These are phyloP conservation scores for Trifolium pratense DNA, from an alignment of 306 rosid species.

Conservation along the genomic window DNA sequence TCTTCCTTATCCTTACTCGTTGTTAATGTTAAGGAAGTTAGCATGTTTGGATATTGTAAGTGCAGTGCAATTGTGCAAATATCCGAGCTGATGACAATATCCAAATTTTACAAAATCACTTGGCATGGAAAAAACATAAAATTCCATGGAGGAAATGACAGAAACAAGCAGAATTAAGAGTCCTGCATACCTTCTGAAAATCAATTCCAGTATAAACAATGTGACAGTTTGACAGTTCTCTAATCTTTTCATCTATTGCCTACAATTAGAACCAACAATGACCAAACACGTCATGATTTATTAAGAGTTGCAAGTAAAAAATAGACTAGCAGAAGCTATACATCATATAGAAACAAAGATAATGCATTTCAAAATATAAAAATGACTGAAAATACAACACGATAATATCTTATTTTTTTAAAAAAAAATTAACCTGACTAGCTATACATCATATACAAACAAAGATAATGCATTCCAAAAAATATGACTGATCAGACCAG, in stretches of 20 bases:
- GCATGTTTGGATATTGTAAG: background rate
- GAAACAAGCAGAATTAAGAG: constrained; percentile 7
- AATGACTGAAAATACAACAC: constrained; percentile 10
- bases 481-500: background rate
- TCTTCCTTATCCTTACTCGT: constrained; percentile 27
- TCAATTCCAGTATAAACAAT: constrained; percentile 80
- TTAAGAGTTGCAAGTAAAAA: constrained; percentile 25
- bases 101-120: constrained; percentile 32
- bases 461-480: constrained; percentile 2
- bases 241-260: constrained; percentile 97
- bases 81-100: constrained; percentile 31
- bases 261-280: constrained; percentile 44
- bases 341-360: constrained; percentile 37
- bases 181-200: constrained; percentile 74
- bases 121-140: background rate
- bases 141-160: constrained; percentile 8
- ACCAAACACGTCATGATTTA: constrained; percentile 28
- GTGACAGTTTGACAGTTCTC: constrained; percentile 97
- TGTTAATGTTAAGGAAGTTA: constrained; percentile 21
- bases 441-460: constrained; percentile 14
- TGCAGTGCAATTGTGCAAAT: constrained; percentile 31
- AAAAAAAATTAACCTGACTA: background rate
- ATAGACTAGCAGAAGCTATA: constrained; percentile 8
- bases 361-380: constrained; percentile 20
- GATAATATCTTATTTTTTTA: background rate